Evolutionary conservation across 768 basidiomycete genomes (phyloP).

Genomic region (Boletus sp.): DNA sequence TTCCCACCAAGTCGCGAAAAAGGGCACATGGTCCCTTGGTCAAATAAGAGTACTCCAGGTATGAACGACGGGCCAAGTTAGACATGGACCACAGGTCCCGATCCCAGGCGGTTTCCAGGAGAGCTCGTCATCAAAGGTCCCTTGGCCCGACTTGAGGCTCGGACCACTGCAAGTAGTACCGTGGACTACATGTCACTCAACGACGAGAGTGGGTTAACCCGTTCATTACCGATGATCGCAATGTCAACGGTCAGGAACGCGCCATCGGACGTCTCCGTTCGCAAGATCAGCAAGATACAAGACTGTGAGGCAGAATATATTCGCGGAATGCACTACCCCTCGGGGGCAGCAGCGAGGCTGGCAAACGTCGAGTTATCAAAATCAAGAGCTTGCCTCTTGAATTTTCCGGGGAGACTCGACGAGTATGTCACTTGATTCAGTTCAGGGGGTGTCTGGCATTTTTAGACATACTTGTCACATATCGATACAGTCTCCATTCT

Average conservation of each 20-base stretch:
- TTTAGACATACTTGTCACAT: not conserved
- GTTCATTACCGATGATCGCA: not conserved
- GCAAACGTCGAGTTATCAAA: no score
- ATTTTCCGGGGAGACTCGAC: not conserved
- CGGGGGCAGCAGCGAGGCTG: no score
- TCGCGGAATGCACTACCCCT: no score
- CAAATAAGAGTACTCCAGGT: not conserved
- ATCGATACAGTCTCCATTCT: not conserved
- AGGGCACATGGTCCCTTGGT: not conserved
- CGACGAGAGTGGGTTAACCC: not conserved
- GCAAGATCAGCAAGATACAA: not conserved
- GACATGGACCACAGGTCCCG: slow-evolving; percentile 7
- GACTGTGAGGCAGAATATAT: not conserved
- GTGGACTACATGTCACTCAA: not conserved
- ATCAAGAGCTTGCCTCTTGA: not conserved
- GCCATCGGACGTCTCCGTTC: not conserved
- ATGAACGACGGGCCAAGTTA: not conserved
- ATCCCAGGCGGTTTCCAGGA: slow-evolving; percentile 12
- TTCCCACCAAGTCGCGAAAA: not conserved
- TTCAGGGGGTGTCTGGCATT: not conserved
- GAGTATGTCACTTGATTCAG: not conserved
- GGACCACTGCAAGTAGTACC: not conserved
- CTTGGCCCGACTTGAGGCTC: not conserved
- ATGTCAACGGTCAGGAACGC: not conserved
- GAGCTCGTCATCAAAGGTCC: not conserved